Conservation (phyloP, 2,329 filamentous ascomycete species). For the Botrytis tulipae region DNA sequence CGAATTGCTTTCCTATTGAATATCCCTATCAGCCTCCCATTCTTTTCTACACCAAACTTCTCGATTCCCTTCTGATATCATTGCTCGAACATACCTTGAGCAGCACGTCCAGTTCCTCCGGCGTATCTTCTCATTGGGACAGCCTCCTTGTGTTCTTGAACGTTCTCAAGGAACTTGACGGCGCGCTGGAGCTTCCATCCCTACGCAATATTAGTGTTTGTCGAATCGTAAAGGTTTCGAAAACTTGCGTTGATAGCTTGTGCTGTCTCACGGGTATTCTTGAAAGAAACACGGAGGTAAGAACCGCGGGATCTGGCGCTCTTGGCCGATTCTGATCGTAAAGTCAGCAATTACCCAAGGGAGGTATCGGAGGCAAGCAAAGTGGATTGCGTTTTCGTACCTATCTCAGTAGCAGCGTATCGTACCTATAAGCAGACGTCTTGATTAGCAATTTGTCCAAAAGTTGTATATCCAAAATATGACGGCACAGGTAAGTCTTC, state of each 20-base stretch:
- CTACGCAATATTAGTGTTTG: not conserved
- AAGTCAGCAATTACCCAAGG: conserved; percentile 26
- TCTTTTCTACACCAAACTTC: not conserved
- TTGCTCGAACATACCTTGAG: conserved; percentile 77
- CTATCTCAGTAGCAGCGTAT: conserved; percentile 67
- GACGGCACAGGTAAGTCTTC: not conserved
- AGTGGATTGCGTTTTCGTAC: conserved; percentile 5
- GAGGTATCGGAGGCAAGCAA: conserved; percentile 47
- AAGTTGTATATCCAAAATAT: not conserved
- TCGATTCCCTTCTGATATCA: not conserved
- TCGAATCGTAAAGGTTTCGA: not conserved
- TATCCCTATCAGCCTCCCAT: conserved; percentile 29
- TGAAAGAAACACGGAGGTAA: conserved; percentile 91
- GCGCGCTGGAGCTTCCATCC: conserved; percentile 40
- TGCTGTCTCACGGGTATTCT: conserved; percentile 99
- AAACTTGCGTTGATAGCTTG: conserved; percentile 79
- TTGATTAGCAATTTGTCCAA: not conserved
- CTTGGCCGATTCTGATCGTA: conserved; percentile 55
- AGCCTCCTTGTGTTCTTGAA: conserved; percentile 94
- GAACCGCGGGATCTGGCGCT: conserved; percentile 97
- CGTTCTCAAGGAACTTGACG: conserved; percentile 96
- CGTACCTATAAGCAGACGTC: conserved; percentile 63
- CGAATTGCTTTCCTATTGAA: conserved; percentile 88
- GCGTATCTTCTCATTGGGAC: conserved; percentile 98
- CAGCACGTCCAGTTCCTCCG: conserved; percentile 90